These are phyloP conservation scores for Karstenula rhodostoma DNA, from an alignment of 2,329 filamentous ascomycete species.

Conservation along the genomic window DNA sequence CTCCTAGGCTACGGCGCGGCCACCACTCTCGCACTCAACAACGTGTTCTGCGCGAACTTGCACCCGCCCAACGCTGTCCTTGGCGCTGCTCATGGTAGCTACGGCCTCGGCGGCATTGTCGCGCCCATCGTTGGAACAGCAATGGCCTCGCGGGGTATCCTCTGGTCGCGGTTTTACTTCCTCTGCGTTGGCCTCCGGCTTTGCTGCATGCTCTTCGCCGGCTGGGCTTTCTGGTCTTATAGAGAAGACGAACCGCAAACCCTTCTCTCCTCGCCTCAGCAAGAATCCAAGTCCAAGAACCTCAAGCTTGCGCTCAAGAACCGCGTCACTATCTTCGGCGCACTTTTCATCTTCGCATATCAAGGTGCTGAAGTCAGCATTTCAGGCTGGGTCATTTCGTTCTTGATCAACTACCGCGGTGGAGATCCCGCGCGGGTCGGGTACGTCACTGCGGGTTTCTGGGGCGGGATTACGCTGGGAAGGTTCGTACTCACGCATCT, in stretches of 20 bases:
- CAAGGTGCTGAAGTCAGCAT: slow-evolving; percentile 86
- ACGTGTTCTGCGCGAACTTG: slow-evolving; percentile 64
- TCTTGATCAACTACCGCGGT: slow-evolving; percentile 75
- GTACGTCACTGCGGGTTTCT: slow-evolving; percentile 77
- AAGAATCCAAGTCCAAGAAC: slow-evolving; percentile 57
- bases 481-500: slow-evolving; percentile 75
- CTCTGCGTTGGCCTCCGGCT: slow-evolving; percentile 68
- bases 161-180: slow-evolving; percentile 78
- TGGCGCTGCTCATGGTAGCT: slow-evolving; percentile 72
- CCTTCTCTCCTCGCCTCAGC: slow-evolving; percentile 55
- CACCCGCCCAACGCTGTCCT: slow-evolving; percentile 61
- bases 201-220: slow-evolving; percentile 64
- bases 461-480: slow-evolving; percentile 77
- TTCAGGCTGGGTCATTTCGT: slow-evolving; percentile 87
- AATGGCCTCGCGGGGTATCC: slow-evolving; percentile 67
- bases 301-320: slow-evolving; percentile 61
- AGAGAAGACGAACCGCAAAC: slow-evolving; percentile 65
- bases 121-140: slow-evolving; percentile 79
- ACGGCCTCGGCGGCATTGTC: slow-evolving; percentile 59
- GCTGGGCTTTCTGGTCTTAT: slow-evolving; percentile 75
- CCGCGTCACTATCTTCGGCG: slow-evolving; percentile 73
- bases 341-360: slow-evolving; percentile 85
- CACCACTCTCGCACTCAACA: slow-evolving; percentile 62
- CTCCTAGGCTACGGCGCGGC: slow-evolving; percentile 65
- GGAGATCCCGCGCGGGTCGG: slow-evolving; percentile 76